Base-by-base conservation (phyloP, 2,329 filamentous ascomycete genomes). In the Alternaria longipes region DNA sequence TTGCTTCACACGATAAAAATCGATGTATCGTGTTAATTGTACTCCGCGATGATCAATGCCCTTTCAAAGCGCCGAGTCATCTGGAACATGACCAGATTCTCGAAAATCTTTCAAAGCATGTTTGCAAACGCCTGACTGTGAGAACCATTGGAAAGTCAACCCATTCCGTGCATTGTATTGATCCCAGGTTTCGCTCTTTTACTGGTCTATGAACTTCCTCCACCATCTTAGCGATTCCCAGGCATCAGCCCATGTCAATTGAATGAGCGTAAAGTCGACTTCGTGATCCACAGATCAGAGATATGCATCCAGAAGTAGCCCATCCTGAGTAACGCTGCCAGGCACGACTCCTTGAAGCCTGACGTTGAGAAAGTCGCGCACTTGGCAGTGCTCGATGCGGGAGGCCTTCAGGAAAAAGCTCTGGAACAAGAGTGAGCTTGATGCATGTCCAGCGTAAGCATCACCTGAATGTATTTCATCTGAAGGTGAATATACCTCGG, bases 381-480 rank as follows among this genome's bases (percentile, higher is more conserved):
- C 42, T 28, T 45, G 2, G 3, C 42, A 45, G 42, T 45, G 3
- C 1, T 45, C 42, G 24, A 45, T 45, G 1, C 42, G 42, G 3
- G 24, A 5, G 3, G 42, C 40, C 40, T 20, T 18, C 18, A 20
- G 4, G 3, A 41, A 41, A 11, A 22, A 12, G n/a, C 20, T 16
- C 12, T 45, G 42, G 22, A 45, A 45, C 12, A 45, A 1, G 22
- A 2, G 22, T 14, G 41, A 9, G 41, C 12, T 44, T 14, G 41
- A 16, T 45, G 4, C 42, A 45, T 14, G 24, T 28, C 22, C 7
- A 24, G 22, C 42, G 2, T 9, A 45, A 4, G 4, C 3, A 3
- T 45, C 42, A 11, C 4, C 42, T 45, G 24, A 16, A 3, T 18
- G 0, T 0, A n/a, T 5, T 1, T 2, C 7, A 3, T 2, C 7